Base-by-base conservation (phyloP, 441 rosid species). In the Rhodomyrtus psidioides region DNA sequence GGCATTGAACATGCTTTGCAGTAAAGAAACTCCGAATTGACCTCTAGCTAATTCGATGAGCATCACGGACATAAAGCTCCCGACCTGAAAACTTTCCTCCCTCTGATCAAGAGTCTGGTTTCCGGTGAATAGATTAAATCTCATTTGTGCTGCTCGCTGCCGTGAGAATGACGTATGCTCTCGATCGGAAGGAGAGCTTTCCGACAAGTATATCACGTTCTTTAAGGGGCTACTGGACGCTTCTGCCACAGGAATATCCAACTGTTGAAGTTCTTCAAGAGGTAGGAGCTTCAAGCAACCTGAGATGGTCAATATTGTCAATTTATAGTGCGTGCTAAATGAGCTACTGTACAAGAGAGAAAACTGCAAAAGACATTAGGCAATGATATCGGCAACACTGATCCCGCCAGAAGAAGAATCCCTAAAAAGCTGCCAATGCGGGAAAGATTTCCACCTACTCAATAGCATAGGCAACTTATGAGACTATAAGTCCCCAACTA, bases 211-310 rank as follows among this genome's bases (percentile, higher is more conserved):
- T 42, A 90, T 89, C 84, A 97, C 62, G 55, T 87, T 90, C 86
- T 93, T 95, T 76, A 97, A 93, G 58, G 94, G 95, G 82, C 93
- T 84, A 42, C 56, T 65, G 55, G 92, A 85, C 28, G 93, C 92
- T 86, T 90, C 91, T 12, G 39, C 88, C 12, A 85, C 89, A 14
- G 94, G 93, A 85, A 95, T 87, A 88, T 94, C 96, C 89, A 97
- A 91, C 87, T 87, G 90, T 85, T 93, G 92, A 87, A 97, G 96
- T 87, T 95, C 96, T 88, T 95, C 96, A 53, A 91, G 90, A 27
- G 96, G 93, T 44, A 92, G 90, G 49, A 97, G 93, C 92, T 97
- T 93, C 94, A 97, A 93, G 90, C 99, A 95, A 91, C 94, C 99
- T 97, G 91, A 82, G 79, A 90, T 16, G 74, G 85, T 65, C 82